Conservation (phyloP, 179 eudicot genomes). For the Beta lomatogona region DNA sequence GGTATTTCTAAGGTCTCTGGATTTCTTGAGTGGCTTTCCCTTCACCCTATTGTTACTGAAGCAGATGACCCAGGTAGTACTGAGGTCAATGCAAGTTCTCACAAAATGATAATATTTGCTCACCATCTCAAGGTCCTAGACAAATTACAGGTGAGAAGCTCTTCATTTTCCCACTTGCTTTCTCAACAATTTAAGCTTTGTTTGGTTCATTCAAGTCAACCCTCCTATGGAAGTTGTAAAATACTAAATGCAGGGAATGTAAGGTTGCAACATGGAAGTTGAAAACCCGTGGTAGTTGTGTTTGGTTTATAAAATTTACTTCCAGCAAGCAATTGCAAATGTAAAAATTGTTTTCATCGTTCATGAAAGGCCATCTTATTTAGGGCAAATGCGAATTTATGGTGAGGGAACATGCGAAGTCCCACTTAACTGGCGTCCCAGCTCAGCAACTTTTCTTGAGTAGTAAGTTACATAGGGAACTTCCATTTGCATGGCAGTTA, state of each 20-base stretch:
- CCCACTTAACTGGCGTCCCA: not conserved
- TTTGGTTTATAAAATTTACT: not conserved
- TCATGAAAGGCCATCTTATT: not conserved
- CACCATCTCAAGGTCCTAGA: constrained; percentile 95
- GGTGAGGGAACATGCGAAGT: not conserved
- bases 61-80: constrained; percentile 41
- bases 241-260: not conserved
- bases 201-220: not conserved
- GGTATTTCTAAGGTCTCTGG: constrained; percentile 90
- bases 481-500: not conserved
- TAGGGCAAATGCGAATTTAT: not conserved
- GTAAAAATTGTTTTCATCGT: no score
- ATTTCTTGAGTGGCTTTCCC: constrained; percentile 85
- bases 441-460: not conserved
- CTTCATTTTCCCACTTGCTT: constrained; percentile 8
- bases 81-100: constrained; percentile 52
- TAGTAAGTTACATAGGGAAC: not conserved
- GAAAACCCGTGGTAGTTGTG: not conserved
- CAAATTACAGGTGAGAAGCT: constrained; percentile 68
- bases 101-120: constrained; percentile 96
- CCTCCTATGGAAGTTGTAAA: not conserved
- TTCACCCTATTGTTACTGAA: constrained; percentile 74
- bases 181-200: not conserved
- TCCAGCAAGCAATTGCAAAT: not conserved
- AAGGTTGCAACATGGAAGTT: not conserved